Evolutionary conservation across 2,329 filamentous ascomycete genomes (phyloP).

Genomic region (Alternaria sp.): DNA sequence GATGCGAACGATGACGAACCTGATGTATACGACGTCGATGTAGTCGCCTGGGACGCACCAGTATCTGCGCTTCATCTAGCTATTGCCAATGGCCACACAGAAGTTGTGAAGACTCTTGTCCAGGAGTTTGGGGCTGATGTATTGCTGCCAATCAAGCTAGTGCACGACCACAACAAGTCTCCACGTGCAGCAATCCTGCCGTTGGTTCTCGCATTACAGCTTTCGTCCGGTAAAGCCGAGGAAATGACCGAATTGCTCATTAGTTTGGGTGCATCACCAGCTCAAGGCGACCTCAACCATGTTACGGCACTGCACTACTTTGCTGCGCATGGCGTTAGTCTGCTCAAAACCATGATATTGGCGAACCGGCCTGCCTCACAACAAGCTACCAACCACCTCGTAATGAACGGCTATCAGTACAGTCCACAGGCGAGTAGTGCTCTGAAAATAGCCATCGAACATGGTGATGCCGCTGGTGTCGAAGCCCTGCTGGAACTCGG

Average conservation of each 20-base stretch:
- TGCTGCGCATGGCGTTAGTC: slow-evolving; percentile 18
- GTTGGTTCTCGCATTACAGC: slow-evolving; percentile 70
- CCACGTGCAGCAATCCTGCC: slow-evolving; percentile 71
- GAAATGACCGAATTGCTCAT: slow-evolving; percentile 72
- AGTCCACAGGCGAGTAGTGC: slow-evolving; percentile 55
- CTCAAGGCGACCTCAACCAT: slow-evolving; percentile 73
- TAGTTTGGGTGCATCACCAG: slow-evolving; percentile 73
- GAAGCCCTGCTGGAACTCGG: slow-evolving; percentile 67
- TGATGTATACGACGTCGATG: slow-evolving; percentile 81
- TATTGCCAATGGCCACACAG: slow-evolving; percentile 74
- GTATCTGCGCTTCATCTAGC: slow-evolving; percentile 80
- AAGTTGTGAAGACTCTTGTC: slow-evolving; percentile 74
- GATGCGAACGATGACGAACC: slow-evolving; percentile 69
- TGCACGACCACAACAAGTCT: slow-evolving; percentile 56
- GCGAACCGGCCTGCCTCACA: slow-evolving; percentile 69
- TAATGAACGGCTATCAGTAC: slow-evolving; percentile 51
- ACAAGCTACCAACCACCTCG: slow-evolving; percentile 72
- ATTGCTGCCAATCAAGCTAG: slow-evolving; percentile 75
- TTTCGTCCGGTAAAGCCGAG: slow-evolving; percentile 69
- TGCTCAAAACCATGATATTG: slow-evolving; percentile 58
- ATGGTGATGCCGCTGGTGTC: slow-evolving; percentile 13
- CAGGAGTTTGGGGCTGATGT: slow-evolving; percentile 78
- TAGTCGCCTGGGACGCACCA: slow-evolving; percentile 79
- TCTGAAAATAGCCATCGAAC: slow-evolving; percentile 63
- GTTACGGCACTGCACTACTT: slow-evolving; percentile 69